Conservation (phyloP, 1,139 yeast genomes). For the Blastobotrys arbuscula region DNA sequence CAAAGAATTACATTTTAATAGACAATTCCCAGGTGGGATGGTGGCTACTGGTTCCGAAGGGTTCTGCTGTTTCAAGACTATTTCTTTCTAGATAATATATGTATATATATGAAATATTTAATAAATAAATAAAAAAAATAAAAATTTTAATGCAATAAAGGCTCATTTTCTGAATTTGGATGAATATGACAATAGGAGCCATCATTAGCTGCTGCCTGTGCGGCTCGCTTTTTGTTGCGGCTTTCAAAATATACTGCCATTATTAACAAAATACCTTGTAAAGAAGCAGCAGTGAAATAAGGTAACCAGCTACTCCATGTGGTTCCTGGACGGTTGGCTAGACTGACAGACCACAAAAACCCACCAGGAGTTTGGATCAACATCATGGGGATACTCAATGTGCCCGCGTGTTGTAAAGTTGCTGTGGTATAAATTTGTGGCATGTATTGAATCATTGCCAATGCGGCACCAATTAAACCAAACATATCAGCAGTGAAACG, state of each 20-base stretch:
- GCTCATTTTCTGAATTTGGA: conserved; percentile 1
- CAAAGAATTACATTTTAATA: conserved; percentile 97
- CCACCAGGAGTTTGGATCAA: conserved; percentile 89
- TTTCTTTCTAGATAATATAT: conserved; percentile 28
- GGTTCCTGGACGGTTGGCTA: conserved; percentile 67
- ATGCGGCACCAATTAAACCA: conserved; percentile 50
- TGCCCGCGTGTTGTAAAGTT: conserved; percentile 68
- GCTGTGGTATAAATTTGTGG: conserved; percentile 78
- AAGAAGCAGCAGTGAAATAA: conserved; percentile 62
- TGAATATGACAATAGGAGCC: not conserved
- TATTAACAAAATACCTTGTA: conserved; percentile 52
- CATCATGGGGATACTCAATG: conserved; percentile 78
- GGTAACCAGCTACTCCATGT: conserved; percentile 89
- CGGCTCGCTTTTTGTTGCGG: conserved; percentile 12
- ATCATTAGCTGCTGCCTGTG: not conserved
- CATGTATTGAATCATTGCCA: conserved; percentile 67
- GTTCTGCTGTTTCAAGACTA: conserved; percentile 91
- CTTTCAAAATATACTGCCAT: conserved; percentile 47
- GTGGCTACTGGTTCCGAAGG: conserved; percentile 97
- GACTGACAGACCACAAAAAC: conserved; percentile 63
- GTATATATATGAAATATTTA: not conserved
- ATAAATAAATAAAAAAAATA: not conserved
- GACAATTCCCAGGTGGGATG: conserved; percentile 92
- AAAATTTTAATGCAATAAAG: not conserved
- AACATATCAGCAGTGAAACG: conserved; percentile 47